These are phyloP conservation scores for Cicer pinnatifidum DNA, from an alignment of 306 rosid genomes.

Conservation along the genomic window DNA sequence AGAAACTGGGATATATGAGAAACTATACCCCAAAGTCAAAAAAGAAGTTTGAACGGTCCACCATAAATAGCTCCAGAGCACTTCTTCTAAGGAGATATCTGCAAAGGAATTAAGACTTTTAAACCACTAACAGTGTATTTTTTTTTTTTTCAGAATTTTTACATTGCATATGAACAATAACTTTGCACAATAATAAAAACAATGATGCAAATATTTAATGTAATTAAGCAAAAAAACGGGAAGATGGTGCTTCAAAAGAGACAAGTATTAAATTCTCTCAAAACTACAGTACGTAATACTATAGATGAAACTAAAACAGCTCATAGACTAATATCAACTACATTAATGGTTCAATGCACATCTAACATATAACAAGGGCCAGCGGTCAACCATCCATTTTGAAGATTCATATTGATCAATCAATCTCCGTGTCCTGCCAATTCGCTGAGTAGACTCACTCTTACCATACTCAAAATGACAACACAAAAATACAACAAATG, in stretches of 20 bases:
- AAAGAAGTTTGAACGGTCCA: constrained; percentile 94
- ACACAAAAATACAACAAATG: constrained; percentile 27
- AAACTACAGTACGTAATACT: background rate
- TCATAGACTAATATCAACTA: constrained; percentile 30
- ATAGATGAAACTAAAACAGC: constrained; percentile 21
- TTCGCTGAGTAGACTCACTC: background rate
- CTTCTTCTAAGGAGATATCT: constrained; percentile 97
- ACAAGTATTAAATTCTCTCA: constrained; percentile 14
- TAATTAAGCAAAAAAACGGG: constrained; percentile 6
- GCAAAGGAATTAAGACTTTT: constrained; percentile 42
- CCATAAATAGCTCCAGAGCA: constrained; percentile 96
- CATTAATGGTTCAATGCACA: constrained; percentile 26
- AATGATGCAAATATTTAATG: constrained; percentile 16
- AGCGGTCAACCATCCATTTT: background rate
- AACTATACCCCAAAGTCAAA: constrained; percentile 89
- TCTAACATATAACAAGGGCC: background rate
- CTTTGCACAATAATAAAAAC: constrained; percentile 15
- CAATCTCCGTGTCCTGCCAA: background rate
- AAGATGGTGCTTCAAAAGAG: constrained; percentile 20
- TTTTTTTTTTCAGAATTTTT: constrained; percentile 13
- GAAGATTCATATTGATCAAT: background rate
- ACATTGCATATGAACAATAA: constrained; percentile 30
- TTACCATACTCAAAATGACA: constrained; percentile 9
- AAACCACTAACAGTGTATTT: constrained; percentile 28
- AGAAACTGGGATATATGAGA: constrained; percentile 30